phyloP scores from a whole-genome alignment of 306 rosid species.

The Hippophae rhamnoides region DNA sequence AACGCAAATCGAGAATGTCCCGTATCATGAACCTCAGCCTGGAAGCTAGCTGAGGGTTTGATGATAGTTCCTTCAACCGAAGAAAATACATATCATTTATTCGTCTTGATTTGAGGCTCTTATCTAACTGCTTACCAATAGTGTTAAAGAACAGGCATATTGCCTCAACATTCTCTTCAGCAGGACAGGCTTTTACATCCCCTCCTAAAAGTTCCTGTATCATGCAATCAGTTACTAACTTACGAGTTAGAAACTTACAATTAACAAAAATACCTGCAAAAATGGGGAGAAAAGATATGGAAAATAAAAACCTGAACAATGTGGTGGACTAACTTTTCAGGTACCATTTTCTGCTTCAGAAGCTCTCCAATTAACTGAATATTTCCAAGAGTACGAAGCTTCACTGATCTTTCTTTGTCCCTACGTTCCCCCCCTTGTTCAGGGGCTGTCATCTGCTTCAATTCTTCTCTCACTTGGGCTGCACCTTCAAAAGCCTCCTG shows the following conservation, averaged over 20 bases:
- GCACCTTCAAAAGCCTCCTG: constrained; percentile 40
- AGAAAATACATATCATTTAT: constrained; percentile 66
- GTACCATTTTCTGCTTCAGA: constrained; percentile 33
- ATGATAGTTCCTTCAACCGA: constrained; percentile 65
- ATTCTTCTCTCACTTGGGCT: constrained; percentile 27
- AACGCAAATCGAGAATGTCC: constrained; percentile 68
- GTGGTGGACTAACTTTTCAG: constrained; percentile 38
- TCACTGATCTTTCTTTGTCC: constrained; percentile 32
- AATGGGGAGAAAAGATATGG: neutral
- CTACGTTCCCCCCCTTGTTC: constrained; percentile 31
- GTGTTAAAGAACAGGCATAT: constrained; percentile 88
- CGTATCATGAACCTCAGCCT: constrained; percentile 92
- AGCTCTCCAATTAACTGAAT: constrained; percentile 41
- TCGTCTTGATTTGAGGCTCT: constrained; percentile 56
- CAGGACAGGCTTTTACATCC: constrained; percentile 69
- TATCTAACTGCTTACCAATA: constrained; percentile 98
- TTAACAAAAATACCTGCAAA: neutral
- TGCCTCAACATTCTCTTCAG: constrained; percentile 98
- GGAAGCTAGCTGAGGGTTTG: constrained; percentile 61
- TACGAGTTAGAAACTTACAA: constrained; percentile 9
- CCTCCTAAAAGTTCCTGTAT: constrained; percentile 84
- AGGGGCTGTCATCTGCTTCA: constrained; percentile 30
- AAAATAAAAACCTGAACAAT: constrained; percentile 32
- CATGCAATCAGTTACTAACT: constrained; percentile 14
- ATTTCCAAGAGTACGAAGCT: constrained; percentile 35